Evolutionary conservation across 2,329 filamentous ascomycete species (phyloP), one percentile per base, ranked within the genome.

Genomic region (Colletotrichum godetiae): DNA sequence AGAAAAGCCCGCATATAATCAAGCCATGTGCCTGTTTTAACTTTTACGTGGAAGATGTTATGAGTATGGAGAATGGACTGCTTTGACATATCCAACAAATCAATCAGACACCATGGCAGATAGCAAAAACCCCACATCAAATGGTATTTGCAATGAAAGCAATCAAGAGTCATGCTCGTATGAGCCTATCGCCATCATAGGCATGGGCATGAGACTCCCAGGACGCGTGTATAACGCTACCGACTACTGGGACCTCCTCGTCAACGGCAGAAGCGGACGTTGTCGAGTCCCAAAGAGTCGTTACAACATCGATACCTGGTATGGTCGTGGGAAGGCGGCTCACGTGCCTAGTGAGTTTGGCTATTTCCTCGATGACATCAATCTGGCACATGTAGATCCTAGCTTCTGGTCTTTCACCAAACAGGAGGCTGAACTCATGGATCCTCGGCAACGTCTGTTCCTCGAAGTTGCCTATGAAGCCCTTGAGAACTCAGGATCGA

Each of bases 201-300:
- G 81, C n/a, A 79, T 82, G 73, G 81, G 75, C 1, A 73, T 81
- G 70, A 77, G 79, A 8, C 78, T 82, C 3, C 81, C 81, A 0
- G 81, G 81, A 2, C 74, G 76, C 1, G 74, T 83, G 7, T 59
- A 68, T 1, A 77, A 76, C 35, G 65, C 77, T 0, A 63, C 76
- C 8, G 76, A 75, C 4, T 80, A 79, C 53, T 84, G 81, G 81
- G 76, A 81, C 55, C 73, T 83, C 3, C 74, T 84, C 0, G 19
- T 78, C 55, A 79, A 81, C 55, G 78, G 79, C 29, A 72, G 68
- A 12, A 76, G 77, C 59, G 77, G 73, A 2, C 74, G 74, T 10
- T 76, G 76, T 22, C 68, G 67, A 7, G 76, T 82, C 1, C 81
- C 81, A 2, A 57, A 69, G 15, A 76, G 71, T 49, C 76, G 81